Percentiles rank a stretch among this genome's conserved stretches.
These are phyloP conservation scores for Otatea glauca DNA, from an alignment of 176 grass and related monocot species.

Conservation along the genomic window DNA sequence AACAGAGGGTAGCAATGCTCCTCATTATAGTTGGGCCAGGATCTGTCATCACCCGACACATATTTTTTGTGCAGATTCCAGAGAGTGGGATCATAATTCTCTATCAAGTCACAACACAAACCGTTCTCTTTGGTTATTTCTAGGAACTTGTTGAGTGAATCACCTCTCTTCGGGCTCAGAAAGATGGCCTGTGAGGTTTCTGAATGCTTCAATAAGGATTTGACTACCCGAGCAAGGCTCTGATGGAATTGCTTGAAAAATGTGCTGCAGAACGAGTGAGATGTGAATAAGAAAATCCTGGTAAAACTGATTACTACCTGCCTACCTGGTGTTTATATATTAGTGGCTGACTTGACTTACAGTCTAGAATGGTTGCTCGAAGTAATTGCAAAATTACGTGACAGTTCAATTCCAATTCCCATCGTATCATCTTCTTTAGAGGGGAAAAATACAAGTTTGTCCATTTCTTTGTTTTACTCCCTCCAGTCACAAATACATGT, in stretches of 20 bases:
- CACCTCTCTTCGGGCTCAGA: conserved; percentile 84
- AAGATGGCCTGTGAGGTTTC: conserved; percentile 75
- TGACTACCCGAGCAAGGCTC: conserved; percentile 59
- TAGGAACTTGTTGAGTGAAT: conserved; percentile 82
- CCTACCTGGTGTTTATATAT: not conserved
- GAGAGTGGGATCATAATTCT: conserved; percentile 76
- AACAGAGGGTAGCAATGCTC: conserved; percentile 89
- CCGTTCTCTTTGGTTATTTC: conserved; percentile 59
- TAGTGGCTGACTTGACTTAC: not conserved
- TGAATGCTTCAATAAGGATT: conserved; percentile 64
- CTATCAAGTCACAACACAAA: conserved; percentile 68
- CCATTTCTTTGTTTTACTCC: not conserved
- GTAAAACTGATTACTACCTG: not conserved
- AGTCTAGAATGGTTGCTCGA: not conserved
- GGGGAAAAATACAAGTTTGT: not conserved
- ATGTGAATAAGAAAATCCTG: conserved; percentile 17
- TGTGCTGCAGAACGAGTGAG: conserved; percentile 52
- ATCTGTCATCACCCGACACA: conserved; percentile 47
- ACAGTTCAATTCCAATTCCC: not conserved
- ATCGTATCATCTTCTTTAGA: not conserved
- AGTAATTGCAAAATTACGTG: not conserved
- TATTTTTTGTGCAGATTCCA: conserved; percentile 77
- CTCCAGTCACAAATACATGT: no score
- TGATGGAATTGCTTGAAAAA: conserved; percentile 90
- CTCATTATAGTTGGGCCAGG: conserved; percentile 81